Conservation (phyloP, 2,329 filamentous ascomycete species). For the Ascochyta lentis region DNA sequence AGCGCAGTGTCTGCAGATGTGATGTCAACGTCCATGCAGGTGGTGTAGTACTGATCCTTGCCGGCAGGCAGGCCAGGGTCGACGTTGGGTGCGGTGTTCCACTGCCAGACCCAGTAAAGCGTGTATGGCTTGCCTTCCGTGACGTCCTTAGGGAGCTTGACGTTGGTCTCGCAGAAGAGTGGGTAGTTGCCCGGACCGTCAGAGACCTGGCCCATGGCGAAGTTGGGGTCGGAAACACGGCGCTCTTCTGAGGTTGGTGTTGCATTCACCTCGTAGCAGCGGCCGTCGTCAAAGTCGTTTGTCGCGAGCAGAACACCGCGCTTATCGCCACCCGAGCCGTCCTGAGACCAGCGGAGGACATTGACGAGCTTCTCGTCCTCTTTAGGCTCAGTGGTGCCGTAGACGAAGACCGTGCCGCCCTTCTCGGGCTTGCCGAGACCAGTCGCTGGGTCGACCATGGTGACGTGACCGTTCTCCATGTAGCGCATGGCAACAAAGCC, state of each 20-base stretch:
- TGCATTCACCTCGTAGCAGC: conserved; percentile 82
- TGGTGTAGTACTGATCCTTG: conserved; percentile 65
- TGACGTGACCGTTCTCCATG: conserved; percentile 59
- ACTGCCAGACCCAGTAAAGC: conserved; percentile 97
- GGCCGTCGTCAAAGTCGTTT: conserved; percentile 86
- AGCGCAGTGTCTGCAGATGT: conserved; percentile 37
- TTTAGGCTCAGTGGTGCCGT: conserved; percentile 56
- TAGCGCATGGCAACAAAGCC: conserved; percentile 58
- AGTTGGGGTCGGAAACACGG: conserved; percentile 62
- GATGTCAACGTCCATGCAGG: conserved; percentile 63
- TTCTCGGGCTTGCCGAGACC: conserved; percentile 51
- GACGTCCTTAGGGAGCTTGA: conserved; percentile 74
- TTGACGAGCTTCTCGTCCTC: conserved; percentile 64
- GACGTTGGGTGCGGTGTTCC: conserved; percentile 56
- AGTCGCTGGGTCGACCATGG: conserved; percentile 45
- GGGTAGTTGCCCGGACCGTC: conserved; percentile 53
- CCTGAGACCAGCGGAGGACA: conserved; percentile 81
- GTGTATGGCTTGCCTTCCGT: conserved; percentile 72
- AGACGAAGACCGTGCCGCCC: conserved; percentile 57
- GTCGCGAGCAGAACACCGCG: conserved; percentile 78
- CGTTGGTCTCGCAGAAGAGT: conserved; percentile 81
- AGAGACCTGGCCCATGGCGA: conserved; percentile 57
- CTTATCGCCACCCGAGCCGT: conserved; percentile 80
- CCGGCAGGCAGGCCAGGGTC: conserved; percentile 51
- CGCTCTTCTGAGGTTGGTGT: conserved; percentile 64